Evolutionary conservation across 2,329 filamentous ascomycete species (phyloP).

Genomic region (Colletotrichum gloeosporioides): DNA sequence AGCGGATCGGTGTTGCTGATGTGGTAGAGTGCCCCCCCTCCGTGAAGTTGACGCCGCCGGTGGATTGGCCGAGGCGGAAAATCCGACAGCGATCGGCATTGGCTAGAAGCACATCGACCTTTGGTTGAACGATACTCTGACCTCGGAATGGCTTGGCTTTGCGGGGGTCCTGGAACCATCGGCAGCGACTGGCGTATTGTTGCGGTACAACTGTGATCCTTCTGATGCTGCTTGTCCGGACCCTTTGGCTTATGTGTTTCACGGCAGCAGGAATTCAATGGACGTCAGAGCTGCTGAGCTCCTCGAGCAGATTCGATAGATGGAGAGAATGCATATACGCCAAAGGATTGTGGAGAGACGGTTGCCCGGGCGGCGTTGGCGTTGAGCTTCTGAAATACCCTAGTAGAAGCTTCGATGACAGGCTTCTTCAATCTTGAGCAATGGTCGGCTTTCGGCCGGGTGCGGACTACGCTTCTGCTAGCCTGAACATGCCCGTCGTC

Average conservation of each 20-base stretch:
- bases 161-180: constrained; percentile 16
- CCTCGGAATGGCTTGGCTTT: constrained; percentile 9
- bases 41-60: background rate
- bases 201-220: too few relatives aligned
- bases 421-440: background rate
- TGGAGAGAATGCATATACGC: background rate
- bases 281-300: background rate
- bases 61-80: constrained; percentile 20
- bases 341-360: background rate
- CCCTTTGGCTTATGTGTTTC: too few relatives aligned
- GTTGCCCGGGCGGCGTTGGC: background rate
- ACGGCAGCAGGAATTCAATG: background rate
- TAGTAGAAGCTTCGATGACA: background rate
- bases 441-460: background rate
- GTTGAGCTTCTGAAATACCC: background rate
- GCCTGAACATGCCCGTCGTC: background rate
- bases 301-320: background rate
- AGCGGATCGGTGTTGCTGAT: background rate
- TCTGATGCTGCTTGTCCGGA: too few relatives aligned
- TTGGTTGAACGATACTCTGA: background rate
- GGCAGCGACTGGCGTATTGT: background rate
- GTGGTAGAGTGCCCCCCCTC: constrained; percentile 1
- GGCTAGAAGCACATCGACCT: constrained; percentile 17
- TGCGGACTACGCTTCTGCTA: background rate
- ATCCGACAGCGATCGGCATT: constrained; percentile 18